A percentile compares a stretch with the other conserved stretches of the same genome.
Evolutionary conservation across 371 early-diverging fungal species (phyloP).

Genomic region (Rhizopus sp.): DNA sequence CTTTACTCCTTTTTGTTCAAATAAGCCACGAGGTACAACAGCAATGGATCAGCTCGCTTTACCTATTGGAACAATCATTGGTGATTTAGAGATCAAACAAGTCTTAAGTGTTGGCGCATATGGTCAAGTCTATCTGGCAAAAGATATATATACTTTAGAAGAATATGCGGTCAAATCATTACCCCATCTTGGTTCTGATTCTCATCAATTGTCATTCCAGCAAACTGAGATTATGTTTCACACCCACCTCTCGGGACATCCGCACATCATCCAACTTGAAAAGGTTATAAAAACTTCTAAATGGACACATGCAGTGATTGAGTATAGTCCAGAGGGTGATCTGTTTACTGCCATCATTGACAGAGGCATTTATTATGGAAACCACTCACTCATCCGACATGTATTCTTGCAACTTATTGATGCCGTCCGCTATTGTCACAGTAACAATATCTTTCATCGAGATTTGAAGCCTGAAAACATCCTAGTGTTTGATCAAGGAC

Average conservation of each 20-base stretch:
- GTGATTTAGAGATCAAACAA: conserved; percentile 38
- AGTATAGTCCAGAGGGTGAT: conserved; percentile 65
- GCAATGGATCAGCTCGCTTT: conserved; percentile 12
- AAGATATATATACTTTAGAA: conserved; percentile 35
- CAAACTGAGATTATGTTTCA: conserved; percentile 78
- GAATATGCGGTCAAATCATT: conserved; percentile 71
- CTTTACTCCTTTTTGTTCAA: not conserved
- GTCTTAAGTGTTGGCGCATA: conserved; percentile 74
- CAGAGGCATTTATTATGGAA: conserved; percentile 50
- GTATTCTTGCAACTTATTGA: conserved; percentile 62
- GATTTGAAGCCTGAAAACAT: conserved; percentile 80
- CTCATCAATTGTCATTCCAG: conserved; percentile 63
- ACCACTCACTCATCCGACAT: conserved; percentile 51
- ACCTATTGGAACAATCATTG: conserved; percentile 36
- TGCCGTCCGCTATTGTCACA: conserved; percentile 64
- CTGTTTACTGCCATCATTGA: conserved; percentile 69
- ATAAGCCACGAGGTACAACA: not conserved
- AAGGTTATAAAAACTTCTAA: conserved; percentile 54
- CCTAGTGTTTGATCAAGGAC: conserved; percentile 49
- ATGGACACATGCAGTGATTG: conserved; percentile 67
- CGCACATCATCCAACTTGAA: conserved; percentile 70
- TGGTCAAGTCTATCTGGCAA: conserved; percentile 69
- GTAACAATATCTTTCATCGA: conserved; percentile 63
- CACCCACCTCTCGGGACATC: conserved; percentile 63
- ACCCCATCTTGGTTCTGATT: conserved; percentile 57